Evolutionary conservation across 2,329 filamentous ascomycete species (phyloP), one percentile per base, ranked within the genome.

Genomic region (Cladosporium phlei): DNA sequence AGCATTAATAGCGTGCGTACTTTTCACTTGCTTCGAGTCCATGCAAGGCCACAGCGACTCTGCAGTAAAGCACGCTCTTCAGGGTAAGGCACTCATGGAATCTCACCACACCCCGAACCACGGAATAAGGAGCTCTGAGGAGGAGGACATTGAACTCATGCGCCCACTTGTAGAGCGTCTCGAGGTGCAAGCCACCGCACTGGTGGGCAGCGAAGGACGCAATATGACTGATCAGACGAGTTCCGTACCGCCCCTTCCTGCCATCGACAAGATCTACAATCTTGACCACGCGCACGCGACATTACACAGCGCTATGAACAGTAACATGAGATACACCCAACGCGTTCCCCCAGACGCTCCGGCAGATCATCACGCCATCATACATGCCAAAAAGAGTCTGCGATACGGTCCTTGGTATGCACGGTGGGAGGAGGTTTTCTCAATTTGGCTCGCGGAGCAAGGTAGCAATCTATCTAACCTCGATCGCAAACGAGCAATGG

Each of bases 11-110:
- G 62, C 61, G 2, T 64, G 61, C 45, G 59, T 63, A 5, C 53
- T 64, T 9, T 64, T 63, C 32, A 64, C 60, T 5, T 62, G 60
- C 46, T 62, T 64, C 38, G 61, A 64, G 47, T 55, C 60, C 7
- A 59, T 63, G 58, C 60, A 63, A 50, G 60, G 60, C 14, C 55
- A 57, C n/a, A 60, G 58, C 47, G 60, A 63, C 45, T 61, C 59
- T 28, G 60, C 60, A 8, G 59, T 63, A n/a, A 59, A 58, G 20
- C 59, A 63, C 33, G 60, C 60, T 3, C 47, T 62, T 3, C 60
- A 63, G 42, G 60, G 60, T 5, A 43, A 56, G 33, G 52, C 55
- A 7, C 49, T 63, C 2, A 47, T 63, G 12, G 56, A 63, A 44
- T 53, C 58, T 6, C 42, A 45, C 3, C 29, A 45, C 22, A 21